Conservation (phyloP, 495 filamentous ascomycete genomes). For the Parathielavia appendiculata region DNA sequence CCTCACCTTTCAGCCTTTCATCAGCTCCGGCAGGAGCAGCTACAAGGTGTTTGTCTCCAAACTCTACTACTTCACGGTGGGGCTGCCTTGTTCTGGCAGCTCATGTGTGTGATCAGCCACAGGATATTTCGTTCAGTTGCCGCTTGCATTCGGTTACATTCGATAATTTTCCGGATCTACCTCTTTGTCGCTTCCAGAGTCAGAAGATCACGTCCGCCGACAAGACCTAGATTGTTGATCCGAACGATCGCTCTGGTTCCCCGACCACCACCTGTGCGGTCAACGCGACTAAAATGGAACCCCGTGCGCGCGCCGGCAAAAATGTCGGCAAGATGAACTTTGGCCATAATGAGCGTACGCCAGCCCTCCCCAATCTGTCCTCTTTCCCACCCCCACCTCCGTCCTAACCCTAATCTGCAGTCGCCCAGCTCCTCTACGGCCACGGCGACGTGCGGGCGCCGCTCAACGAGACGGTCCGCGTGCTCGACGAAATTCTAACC, state of each 20-base stretch:
- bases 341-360: constrained; percentile 65
- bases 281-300: constrained; percentile 52
- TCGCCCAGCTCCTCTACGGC: constrained; percentile 75
- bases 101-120: too few species aligned
- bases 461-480: constrained; percentile 73
- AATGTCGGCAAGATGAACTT: constrained; percentile 91
- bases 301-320: constrained; percentile 68
- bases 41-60: too few species aligned
- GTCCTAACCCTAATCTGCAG: constrained; percentile 37
- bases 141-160: too few species aligned
- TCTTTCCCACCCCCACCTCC: constrained; percentile 4
- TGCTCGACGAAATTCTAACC: constrained; percentile 90
- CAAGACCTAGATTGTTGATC: not conserved
- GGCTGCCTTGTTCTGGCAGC: too few species aligned
- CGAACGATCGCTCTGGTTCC: not conserved
- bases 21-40: too few species aligned
- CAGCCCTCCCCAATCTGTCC: not conserved
- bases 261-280: not conserved
- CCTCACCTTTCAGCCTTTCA: too few species aligned
- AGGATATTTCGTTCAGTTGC: too few species aligned
- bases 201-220: too few species aligned
- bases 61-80: too few species aligned
- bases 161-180: too few species aligned
- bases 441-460: constrained; percentile 71
- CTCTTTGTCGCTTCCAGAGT: too few species aligned